Conservation (phyloP, 139 green algal genomes). For the Chlorella sp. region DNA sequence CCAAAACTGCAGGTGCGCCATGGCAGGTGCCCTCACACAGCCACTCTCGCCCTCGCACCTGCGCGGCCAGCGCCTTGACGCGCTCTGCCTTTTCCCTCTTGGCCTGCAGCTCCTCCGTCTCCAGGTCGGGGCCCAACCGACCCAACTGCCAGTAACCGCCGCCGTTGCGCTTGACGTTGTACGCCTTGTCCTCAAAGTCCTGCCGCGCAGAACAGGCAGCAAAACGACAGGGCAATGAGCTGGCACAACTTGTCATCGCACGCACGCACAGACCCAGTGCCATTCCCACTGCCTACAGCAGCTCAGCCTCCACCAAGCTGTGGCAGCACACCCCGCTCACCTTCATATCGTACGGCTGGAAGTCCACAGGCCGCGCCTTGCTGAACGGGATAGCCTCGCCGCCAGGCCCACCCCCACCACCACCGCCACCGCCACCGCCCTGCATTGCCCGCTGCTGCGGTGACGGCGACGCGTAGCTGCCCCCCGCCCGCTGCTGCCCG, state of each 20-base stretch:
- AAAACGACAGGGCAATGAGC: background rate
- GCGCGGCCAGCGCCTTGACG: constrained; percentile 42
- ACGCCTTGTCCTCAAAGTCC: constrained; percentile 59
- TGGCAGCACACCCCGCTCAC: background rate
- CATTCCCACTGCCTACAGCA: background rate
- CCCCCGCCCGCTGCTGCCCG: background rate
- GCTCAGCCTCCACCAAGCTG: background rate
- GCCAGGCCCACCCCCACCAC: background rate
- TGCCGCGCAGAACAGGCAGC: constrained; percentile 7
- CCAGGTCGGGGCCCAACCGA: constrained; percentile 50
- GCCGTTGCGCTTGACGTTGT: constrained; percentile 40
- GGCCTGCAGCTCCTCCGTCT: constrained; percentile 53
- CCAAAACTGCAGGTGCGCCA: background rate
- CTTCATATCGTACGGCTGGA: constrained; percentile 6
- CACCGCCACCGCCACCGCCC: background rate
- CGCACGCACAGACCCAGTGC: background rate
- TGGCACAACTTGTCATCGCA: background rate
- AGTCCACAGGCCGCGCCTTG: constrained; percentile 10
- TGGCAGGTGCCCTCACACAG: background rate
- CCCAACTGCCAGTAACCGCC: constrained; percentile 69
- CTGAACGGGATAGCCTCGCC: constrained; percentile 7
- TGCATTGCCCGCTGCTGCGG: background rate
- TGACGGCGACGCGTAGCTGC: background rate
- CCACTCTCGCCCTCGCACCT: background rate
- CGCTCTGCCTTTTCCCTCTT: constrained; percentile 51